Base-by-base conservation (phyloP, 768 basidiomycete genomes). In the Phlebiopsis gigantea region DNA sequence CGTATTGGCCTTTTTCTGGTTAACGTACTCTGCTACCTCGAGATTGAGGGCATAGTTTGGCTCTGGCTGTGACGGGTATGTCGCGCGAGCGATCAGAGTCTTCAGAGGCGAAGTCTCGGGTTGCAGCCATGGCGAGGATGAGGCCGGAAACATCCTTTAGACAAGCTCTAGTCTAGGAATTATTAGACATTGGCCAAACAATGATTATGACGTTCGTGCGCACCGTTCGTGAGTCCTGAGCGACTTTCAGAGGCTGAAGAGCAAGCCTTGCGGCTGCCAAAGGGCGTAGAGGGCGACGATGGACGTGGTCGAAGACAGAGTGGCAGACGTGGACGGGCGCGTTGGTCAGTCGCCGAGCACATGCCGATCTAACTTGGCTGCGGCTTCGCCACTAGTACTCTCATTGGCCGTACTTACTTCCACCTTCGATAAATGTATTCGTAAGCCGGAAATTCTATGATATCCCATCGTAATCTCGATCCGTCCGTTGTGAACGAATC, bases 1-100 rank as follows among this genome's bases (percentile, higher is more conserved):
- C 93, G 82, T 92, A 75, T 99, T 98, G 0, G 94, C 95, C 72
- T 98, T 98, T 77, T 98, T 98, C 56, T 75, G 75, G 72, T 95
- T 96, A 73, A 98, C 85, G 65, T 88, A 83, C 60, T 98, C 95
- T 14, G 93, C 94, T 29, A 98, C 85, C 71, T 98, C 94, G 62
- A 99, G 80, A 69, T 98, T 92, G 25, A 88, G 75, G 0, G 90
- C 87, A 73, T 93, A 92, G 73, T 97, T 96, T 26, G 94, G 94
- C 68, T 94, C 93, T 61, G 82, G 83, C 5, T 91, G 77, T 5
- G 85, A 81, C 0, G 94, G 88, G 61, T 94, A 92, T 73, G 93
- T 96, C 10, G 92, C 90, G 45, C 90, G 83, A 53, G 88, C 81
- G 60, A 91, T 77, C 58, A 92, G 79, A 26, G 85, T 71, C 63